Evolutionary conservation across 225 moss, liverwort and hornwort species (phyloP).

Genomic region (Lunularia cruciata): DNA sequence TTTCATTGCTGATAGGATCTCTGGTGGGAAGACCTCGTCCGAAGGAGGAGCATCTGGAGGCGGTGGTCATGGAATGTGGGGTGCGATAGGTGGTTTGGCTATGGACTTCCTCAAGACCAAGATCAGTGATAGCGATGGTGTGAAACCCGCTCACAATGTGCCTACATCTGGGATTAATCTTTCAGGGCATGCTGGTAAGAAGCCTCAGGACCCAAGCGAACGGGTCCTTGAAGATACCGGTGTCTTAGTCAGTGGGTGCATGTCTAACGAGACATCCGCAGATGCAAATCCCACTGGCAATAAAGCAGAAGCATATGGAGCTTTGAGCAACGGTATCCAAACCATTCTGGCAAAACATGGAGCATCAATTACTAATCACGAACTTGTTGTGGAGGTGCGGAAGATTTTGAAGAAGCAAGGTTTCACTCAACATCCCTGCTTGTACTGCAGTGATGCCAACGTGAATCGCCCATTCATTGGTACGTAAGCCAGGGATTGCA

Average conservation of each 20-base stretch:
- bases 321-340: slow-evolving; percentile 80
- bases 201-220: slow-evolving; percentile 27
- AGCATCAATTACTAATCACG: slow-evolving; percentile 54
- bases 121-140: slow-evolving; percentile 39
- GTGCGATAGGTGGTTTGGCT: slow-evolving; percentile 64
- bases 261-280: slow-evolving; percentile 83
- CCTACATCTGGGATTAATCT: slow-evolving; percentile 24
- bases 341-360: slow-evolving; percentile 35
- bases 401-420: slow-evolving; percentile 58
- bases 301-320: slow-evolving; percentile 73
- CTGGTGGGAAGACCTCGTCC: slow-evolving; percentile 30
- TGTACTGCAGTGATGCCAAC: slow-evolving; percentile 64
- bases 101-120: slow-evolving; percentile 67
- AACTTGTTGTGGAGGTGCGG: slow-evolving; percentile 59
- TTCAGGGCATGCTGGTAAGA: slow-evolving; percentile 37
- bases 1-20: slow-evolving; percentile 53
- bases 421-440: slow-evolving; percentile 86
- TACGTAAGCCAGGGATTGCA: slow-evolving; percentile 13
- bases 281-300: slow-evolving; percentile 82
- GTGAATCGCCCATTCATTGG: slow-evolving; percentile 58
- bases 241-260: slow-evolving; percentile 78
- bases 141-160: slow-evolving; percentile 22
- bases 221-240: slow-evolving; percentile 55
- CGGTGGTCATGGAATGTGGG: slow-evolving; percentile 42
- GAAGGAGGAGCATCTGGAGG: slow-evolving; percentile 38